Evolutionary conservation across 2,329 filamentous ascomycete genomes (phyloP).

Genomic region (Pseudogymnoascus destructans): DNA sequence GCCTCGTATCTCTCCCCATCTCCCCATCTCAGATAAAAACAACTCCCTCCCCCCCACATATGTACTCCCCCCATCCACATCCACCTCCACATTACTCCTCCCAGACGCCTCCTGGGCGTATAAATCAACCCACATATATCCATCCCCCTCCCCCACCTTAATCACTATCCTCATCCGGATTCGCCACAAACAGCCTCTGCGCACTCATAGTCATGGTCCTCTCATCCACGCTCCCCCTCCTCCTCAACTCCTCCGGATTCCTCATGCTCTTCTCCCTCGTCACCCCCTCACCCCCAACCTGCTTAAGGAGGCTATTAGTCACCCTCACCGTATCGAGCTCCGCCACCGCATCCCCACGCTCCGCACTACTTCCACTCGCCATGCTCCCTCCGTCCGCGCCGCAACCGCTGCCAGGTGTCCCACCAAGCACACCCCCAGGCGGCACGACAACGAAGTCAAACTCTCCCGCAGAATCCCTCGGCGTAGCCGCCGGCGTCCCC

Average conservation of each 20-base stretch:
- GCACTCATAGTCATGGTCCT: slow-evolving; percentile 50
- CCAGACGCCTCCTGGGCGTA: background rate
- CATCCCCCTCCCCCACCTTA: slow-evolving; percentile 8
- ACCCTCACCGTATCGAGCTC: slow-evolving; percentile 41
- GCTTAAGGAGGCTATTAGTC: slow-evolving; percentile 44
- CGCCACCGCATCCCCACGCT: slow-evolving; percentile 46
- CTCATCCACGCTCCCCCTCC: slow-evolving; percentile 75
- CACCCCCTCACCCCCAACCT: slow-evolving; percentile 45
- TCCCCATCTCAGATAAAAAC: background rate
- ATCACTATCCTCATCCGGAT: slow-evolving; percentile 47
- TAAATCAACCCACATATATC: too few species aligned
- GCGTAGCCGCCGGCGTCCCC: background rate
- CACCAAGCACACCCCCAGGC: too few species aligned
- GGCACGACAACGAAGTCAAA: background rate
- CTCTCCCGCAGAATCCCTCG: background rate
- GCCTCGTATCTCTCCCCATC: background rate
- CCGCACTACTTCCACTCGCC: slow-evolving; percentile 26
- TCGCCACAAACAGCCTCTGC: slow-evolving; percentile 70
- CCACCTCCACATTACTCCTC: background rate
- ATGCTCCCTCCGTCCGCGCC: background rate
- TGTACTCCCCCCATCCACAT: background rate
- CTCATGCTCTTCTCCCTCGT: slow-evolving; percentile 53
- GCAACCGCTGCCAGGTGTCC: too few species aligned
- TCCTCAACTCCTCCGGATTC: slow-evolving; percentile 56
- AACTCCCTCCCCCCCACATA: background rate